phyloP scores from a whole-genome alignment of 2,329 filamentous ascomycete species.

The Colletotrichum neosansevieriae region DNA sequence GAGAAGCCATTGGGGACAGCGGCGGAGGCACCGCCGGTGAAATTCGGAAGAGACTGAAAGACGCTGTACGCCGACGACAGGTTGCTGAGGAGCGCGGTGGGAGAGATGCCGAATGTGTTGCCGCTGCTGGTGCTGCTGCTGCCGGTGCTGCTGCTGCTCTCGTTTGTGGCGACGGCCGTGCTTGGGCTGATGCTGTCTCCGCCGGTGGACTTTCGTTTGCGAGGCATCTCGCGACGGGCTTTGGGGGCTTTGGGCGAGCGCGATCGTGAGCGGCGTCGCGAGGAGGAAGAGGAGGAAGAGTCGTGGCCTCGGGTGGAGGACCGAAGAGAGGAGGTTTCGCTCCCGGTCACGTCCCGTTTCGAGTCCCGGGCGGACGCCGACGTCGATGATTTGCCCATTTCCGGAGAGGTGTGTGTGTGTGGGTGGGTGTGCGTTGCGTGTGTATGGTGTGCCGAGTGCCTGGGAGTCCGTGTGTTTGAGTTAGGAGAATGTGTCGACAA shows the following conservation, averaged over 20 bases:
- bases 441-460: background rate
- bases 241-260: conserved; percentile 15
- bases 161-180: background rate
- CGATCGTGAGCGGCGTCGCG: conserved; percentile 25
- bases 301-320: conserved; percentile 22
- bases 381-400: conserved; percentile 22
- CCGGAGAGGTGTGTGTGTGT: background rate
- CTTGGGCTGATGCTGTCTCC: background rate
- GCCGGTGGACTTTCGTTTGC: conserved; percentile 26
- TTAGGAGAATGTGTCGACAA: background rate
- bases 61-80: conserved; percentile 28
- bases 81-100: conserved; percentile 26
- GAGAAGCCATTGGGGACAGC: background rate
- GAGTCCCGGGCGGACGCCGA: conserved; percentile 19
- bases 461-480: conserved; percentile 12
- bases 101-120: conserved; percentile 20
- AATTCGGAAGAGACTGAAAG: conserved; percentile 29
- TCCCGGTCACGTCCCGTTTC: conserved; percentile 26
- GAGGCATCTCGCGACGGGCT: conserved; percentile 26
- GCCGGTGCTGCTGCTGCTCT: background rate
- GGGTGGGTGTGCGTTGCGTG: background rate
- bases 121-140: background rate
- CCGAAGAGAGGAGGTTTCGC: conserved; percentile 21
- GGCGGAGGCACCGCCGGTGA: conserved; percentile 12
- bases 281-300: conserved; percentile 14